Conservation (phyloP, 441 rosid species). For the California macrophylla region DNA sequence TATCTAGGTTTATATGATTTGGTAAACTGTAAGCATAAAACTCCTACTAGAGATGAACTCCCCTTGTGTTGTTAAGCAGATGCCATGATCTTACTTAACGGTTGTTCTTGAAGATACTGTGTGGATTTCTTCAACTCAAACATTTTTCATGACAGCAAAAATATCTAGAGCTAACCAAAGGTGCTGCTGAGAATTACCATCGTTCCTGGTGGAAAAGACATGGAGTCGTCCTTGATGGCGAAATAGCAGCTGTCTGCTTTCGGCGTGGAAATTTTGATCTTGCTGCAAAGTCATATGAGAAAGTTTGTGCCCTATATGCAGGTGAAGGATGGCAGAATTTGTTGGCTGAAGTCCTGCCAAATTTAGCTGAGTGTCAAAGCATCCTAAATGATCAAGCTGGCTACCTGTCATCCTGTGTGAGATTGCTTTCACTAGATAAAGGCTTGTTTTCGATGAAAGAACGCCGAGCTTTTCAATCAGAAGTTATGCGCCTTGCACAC, state of each 20-base stretch:
- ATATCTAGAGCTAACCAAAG: slow-evolving; percentile 82
- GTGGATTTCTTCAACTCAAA: slow-evolving; percentile 15
- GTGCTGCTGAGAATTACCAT: slow-evolving; percentile 95
- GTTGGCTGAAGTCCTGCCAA: slow-evolving; percentile 88
- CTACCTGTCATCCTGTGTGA: slow-evolving; percentile 85
- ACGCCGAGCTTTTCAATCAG: slow-evolving; percentile 88
- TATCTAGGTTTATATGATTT: background rate
- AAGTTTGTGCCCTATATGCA: slow-evolving; percentile 89
- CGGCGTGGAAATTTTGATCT: slow-evolving; percentile 77
- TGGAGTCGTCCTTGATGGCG: slow-evolving; percentile 97
- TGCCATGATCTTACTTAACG: background rate
- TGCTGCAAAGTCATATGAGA: slow-evolving; percentile 96
- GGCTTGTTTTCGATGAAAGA: slow-evolving; percentile 74
- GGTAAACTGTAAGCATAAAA: background rate
- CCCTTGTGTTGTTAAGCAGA: background rate
- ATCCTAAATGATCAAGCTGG: slow-evolving; percentile 89
- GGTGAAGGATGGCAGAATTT: slow-evolving; percentile 99
- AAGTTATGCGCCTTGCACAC: slow-evolving; percentile 79
- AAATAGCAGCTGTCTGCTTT: slow-evolving; percentile 93
- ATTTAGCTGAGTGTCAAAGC: slow-evolving; percentile 93
- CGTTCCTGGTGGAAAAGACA: slow-evolving; percentile 99
- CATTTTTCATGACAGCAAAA: slow-evolving; percentile 56
- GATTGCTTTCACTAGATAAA: slow-evolving; percentile 83
- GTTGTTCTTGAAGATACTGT: background rate
- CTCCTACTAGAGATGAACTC: background rate